Evolutionary conservation across 805 yeast species (phyloP).

Genomic region (Candida loeiensis): DNA sequence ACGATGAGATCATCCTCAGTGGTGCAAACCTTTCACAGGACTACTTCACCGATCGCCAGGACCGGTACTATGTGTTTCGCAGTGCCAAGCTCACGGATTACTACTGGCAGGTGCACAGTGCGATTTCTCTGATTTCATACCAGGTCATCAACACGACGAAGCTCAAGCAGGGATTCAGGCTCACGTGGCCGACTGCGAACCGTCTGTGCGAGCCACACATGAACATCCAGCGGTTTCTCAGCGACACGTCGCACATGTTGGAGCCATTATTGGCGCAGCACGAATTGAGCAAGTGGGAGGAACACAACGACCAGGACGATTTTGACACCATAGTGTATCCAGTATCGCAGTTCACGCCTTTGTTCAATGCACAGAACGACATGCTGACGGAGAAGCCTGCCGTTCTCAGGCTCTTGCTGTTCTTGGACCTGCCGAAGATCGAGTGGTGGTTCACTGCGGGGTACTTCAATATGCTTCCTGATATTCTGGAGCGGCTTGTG

Average conservation of each 20-base stretch:
- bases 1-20: constrained; percentile 77
- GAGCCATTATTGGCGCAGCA: constrained; percentile 55
- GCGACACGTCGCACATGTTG: constrained; percentile 54
- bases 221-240: constrained; percentile 48
- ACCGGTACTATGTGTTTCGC: constrained; percentile 76
- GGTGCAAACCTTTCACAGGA: constrained; percentile 93
- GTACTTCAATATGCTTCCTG: constrained; percentile 86
- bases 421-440: constrained; percentile 50
- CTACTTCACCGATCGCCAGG: constrained; percentile 93
- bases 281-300: constrained; percentile 28
- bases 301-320: constrained; percentile 31
- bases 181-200: constrained; percentile 74
- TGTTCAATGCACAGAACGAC: constrained; percentile 55
- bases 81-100: constrained; percentile 61
- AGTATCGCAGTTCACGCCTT: constrained; percentile 84
- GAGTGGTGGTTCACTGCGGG: constrained; percentile 94
- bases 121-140: constrained; percentile 70
- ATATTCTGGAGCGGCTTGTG: constrained; percentile 57
- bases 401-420: constrained; percentile 56
- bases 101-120: constrained; percentile 65
- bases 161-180: constrained; percentile 46
- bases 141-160: constrained; percentile 47
- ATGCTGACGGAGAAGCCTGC: constrained; percentile 79
- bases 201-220: constrained; percentile 63
- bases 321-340: constrained; percentile 76